A percentile compares a stretch with the other conserved stretches of the same genome.
Evolutionary conservation across 305 asterid genomes (phyloP).

Genomic region (Fraxinus floribunda): DNA sequence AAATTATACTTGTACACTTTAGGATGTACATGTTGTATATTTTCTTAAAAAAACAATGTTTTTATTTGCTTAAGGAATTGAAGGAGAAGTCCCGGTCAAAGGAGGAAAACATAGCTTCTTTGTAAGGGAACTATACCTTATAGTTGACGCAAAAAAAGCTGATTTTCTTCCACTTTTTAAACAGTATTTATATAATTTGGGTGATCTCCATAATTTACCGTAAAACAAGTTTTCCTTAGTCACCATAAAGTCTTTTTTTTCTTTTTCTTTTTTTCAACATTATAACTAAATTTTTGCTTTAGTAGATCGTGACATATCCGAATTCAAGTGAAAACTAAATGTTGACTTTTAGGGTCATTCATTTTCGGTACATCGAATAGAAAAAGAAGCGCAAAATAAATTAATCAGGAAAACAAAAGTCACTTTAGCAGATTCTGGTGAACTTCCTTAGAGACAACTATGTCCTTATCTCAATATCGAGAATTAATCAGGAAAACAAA

Average conservation of each 20-base stretch:
- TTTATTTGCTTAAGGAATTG: background rate
- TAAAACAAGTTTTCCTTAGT: background rate
- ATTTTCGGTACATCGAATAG: background rate
- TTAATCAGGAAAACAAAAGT: background rate
- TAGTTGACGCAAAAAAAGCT: background rate
- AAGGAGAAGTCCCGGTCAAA: background rate
- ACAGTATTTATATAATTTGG: background rate
- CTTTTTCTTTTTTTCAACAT: background rate
- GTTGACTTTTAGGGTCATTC: background rate
- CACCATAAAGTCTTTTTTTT: background rate
- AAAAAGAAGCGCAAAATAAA: background rate
- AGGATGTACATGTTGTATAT: too few species aligned
- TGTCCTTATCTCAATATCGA: background rate
- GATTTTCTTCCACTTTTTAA: background rate
- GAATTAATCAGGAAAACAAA: background rate
- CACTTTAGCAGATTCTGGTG: background rate
- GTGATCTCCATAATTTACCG: background rate
- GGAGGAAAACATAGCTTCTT: background rate
- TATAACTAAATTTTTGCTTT: background rate
- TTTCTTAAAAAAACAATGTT: too few species aligned
- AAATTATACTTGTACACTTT: too few species aligned
- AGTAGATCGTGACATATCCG: background rate
- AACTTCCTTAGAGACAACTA: background rate
- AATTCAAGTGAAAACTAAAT: background rate
- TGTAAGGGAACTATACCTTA: background rate